Conservation (phyloP, 306 rosid species). For the Castanea sativa region DNA sequence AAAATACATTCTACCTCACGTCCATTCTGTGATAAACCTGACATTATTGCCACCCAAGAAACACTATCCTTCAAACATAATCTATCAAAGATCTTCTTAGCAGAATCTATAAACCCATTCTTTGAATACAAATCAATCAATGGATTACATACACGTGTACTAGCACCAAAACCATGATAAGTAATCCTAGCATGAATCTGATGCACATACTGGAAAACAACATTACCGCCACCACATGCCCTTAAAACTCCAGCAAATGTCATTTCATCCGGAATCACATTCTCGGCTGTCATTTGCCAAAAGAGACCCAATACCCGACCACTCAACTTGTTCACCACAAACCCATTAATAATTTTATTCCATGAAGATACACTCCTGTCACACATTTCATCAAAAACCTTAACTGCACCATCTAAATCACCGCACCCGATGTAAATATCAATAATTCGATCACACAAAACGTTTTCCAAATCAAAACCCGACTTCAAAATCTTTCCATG, state of each 20-base stretch:
- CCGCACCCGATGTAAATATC: conserved; percentile 46
- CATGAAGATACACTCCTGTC: conserved; percentile 45
- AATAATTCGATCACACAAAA: conserved; percentile 44
- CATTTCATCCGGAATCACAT: conserved; percentile 45
- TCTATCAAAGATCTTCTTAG: conserved; percentile 58
- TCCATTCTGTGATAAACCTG: conserved; percentile 76
- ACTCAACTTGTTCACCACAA: conserved; percentile 33
- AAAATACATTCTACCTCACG: conserved; percentile 64
- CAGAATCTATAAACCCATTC: conserved; percentile 50
- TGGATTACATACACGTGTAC: conserved; percentile 51
- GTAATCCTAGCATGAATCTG: conserved; percentile 66
- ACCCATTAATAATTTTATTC: conserved; percentile 56
- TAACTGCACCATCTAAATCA: conserved; percentile 43
- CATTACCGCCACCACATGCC: conserved; percentile 52
- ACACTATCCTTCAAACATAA: conserved; percentile 56
- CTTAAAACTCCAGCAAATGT: conserved; percentile 60
- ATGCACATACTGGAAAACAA: conserved; percentile 46
- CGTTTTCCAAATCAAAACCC: conserved; percentile 50
- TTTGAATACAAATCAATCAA: conserved; percentile 70
- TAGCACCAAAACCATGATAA: conserved; percentile 54
- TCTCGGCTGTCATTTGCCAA: conserved; percentile 44
- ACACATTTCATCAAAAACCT: conserved; percentile 59
- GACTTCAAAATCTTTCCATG: conserved; percentile 65
- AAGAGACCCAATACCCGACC: conserved; percentile 40
- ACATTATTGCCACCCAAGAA: conserved; percentile 87